phyloP scores from a whole-genome alignment of 768 basidiomycete species.

The Lyophyllum atratum region DNA sequence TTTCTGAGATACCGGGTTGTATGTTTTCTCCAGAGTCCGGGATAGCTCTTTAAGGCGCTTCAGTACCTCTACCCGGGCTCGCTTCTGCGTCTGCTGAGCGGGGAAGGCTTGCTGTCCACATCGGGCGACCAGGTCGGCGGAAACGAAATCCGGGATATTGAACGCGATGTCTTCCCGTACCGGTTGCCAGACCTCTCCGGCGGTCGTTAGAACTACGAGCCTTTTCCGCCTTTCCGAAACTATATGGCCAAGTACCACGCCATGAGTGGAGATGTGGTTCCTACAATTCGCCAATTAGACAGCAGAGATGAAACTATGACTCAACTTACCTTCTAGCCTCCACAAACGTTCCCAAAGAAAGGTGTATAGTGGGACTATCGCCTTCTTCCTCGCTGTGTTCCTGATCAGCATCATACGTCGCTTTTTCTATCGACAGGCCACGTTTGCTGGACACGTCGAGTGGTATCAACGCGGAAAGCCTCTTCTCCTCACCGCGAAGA shows the following conservation, averaged over 20 bases:
- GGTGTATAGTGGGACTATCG: conserved; percentile 18
- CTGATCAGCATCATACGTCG: conserved; percentile 12
- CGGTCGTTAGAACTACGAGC: conserved; percentile 32
- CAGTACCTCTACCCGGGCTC: conserved; percentile 67
- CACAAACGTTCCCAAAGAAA: conserved; percentile 50
- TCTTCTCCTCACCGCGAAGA: conserved; percentile 41
- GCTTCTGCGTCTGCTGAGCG: conserved; percentile 35
- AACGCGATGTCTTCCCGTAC: conserved; percentile 58
- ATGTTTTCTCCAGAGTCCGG: conserved; percentile 44
- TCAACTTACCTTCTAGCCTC: conserved; percentile 49
- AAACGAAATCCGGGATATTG: conserved; percentile 56
- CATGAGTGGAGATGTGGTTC: conserved; percentile 31
- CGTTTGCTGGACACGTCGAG: not conserved
- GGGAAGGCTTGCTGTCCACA: conserved; percentile 43
- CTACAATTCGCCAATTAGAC: conserved; percentile 22
- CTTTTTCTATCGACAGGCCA: conserved; percentile 17
- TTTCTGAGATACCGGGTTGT: conserved; percentile 26
- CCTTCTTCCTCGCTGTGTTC: conserved; percentile 10
- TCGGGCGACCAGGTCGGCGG: conserved; percentile 43
- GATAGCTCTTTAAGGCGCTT: conserved; percentile 58
- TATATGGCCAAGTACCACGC: conserved; percentile 36
- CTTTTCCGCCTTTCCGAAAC: conserved; percentile 19
- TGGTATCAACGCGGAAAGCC: conserved; percentile 24
- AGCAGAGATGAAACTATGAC: conserved; percentile 1
- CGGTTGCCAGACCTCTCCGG: conserved; percentile 58